Evolutionary conservation across 345 rosid species (phyloP).

Genomic region (Rhodamnia argentea): DNA sequence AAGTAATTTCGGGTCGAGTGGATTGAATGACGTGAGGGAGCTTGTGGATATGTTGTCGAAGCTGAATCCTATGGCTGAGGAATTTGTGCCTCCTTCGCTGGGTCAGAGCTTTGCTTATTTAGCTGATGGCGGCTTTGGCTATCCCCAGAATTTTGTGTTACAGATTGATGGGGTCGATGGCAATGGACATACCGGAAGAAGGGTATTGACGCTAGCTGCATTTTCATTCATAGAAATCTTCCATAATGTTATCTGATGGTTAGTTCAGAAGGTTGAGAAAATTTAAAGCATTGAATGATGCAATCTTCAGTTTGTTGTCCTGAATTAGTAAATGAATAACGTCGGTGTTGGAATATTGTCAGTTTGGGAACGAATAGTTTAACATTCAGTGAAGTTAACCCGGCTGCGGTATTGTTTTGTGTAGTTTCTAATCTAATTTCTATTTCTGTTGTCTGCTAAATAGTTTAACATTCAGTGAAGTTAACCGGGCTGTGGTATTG

Average conservation of each 20-base stretch:
- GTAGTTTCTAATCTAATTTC: not conserved
- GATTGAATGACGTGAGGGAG: slow-evolving; percentile 53
- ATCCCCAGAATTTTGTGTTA: slow-evolving; percentile 40
- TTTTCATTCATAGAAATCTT: not conserved
- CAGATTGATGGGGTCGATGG: slow-evolving; percentile 35
- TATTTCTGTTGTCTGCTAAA: not conserved
- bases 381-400: not conserved
- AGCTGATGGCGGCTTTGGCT: slow-evolving; percentile 45
- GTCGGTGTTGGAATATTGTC: not conserved
- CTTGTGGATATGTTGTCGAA: slow-evolving; percentile 77
- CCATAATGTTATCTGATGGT: not conserved
- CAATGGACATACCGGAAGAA: slow-evolving; percentile 43
- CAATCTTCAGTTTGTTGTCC: not conserved
- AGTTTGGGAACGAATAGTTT: not conserved
- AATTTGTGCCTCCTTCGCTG: slow-evolving; percentile 83
- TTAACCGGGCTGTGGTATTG: not conserved
- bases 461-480: not conserved
- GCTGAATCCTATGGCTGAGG: slow-evolving; percentile 95
- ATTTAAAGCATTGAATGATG: not conserved
- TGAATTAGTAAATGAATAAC: not conserved
- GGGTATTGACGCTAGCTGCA: slow-evolving; percentile 31
- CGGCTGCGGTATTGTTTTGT: not conserved
- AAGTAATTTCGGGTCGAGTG: slow-evolving; percentile 5
- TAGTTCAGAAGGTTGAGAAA: not conserved
- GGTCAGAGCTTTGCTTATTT: slow-evolving; percentile 14